A percentile compares a stretch with the other conserved stretches of the same genome.
These are phyloP conservation scores for Athelia psychrophila DNA, from an alignment of 1,284 basidiomycete genomes.

Conservation along the genomic window DNA sequence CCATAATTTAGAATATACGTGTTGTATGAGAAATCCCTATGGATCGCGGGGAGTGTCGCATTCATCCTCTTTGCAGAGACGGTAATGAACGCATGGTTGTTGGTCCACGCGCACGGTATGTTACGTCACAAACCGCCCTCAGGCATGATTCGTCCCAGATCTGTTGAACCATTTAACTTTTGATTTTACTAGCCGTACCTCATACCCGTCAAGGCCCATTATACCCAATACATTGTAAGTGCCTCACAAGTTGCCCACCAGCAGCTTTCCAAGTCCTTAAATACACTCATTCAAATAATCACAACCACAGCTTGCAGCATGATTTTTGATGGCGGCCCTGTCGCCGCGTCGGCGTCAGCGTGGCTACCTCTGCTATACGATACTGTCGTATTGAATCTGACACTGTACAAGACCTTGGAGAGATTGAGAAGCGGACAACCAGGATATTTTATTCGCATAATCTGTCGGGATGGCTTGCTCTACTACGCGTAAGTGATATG, in stretches of 20 bases:
- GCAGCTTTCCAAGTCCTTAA: too few relatives aligned
- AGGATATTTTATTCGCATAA: constrained; percentile 27
- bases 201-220: too few relatives aligned
- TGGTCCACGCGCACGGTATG: constrained; percentile 18
- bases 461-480: constrained; percentile 40
- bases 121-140: too few relatives aligned
- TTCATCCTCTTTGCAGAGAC: constrained; percentile 28
- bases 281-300: too few relatives aligned
- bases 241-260: too few relatives aligned
- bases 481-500: constrained; percentile 36
- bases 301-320: too few relatives aligned
- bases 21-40: constrained; percentile 15
- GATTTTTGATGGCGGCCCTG: too few relatives aligned
- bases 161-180: too few relatives aligned
- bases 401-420: constrained; percentile 30
- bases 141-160: too few relatives aligned
- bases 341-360: constrained; percentile 36
- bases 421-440: constrained; percentile 20
- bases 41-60: constrained; percentile 22
- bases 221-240: too few relatives aligned
- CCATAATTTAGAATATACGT: constrained; percentile 26
- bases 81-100: constrained; percentile 36
- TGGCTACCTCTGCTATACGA: constrained; percentile 47
- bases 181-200: too few relatives aligned
- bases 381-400: constrained; percentile 36